These are phyloP conservation scores for Colletotrichum sp. DNA, from an alignment of 2,329 filamentous ascomycete genomes.

Conservation along the genomic window DNA sequence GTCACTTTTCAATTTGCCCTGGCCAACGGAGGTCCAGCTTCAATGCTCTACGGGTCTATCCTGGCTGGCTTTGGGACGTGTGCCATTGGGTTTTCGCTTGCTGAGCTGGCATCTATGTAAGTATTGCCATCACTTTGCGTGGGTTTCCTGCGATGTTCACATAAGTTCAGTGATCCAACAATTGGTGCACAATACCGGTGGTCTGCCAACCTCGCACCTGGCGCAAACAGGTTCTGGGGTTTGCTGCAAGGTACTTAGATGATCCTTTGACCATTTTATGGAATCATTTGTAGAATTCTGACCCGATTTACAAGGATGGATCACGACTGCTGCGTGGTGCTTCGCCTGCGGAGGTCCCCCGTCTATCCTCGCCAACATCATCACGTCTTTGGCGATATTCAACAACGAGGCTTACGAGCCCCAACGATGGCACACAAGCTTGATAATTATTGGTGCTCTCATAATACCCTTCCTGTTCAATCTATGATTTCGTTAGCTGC, in stretches of 20 bases:
- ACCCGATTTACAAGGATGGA: not conserved
- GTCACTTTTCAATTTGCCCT: not conserved
- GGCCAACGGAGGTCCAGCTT: not conserved
- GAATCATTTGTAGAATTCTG: not conserved
- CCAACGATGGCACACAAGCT: not conserved
- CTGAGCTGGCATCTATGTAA: not conserved
- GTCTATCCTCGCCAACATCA: not conserved
- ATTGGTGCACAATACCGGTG: not conserved
- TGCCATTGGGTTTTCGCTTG: not conserved
- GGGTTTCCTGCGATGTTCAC: accelerated
- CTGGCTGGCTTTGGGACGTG: not conserved
- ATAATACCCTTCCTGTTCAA: not conserved
- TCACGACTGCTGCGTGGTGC: not conserved
- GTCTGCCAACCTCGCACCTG: accelerated
- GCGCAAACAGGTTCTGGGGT: not conserved
- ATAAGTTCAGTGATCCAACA: not conserved
- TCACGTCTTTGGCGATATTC: not conserved
- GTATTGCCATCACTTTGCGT: not conserved
- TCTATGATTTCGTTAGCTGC: not conserved
- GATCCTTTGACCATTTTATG: not conserved
- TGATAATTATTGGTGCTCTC: not conserved
- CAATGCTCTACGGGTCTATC: not conserved
- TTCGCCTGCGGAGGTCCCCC: not conserved
- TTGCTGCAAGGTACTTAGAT: not conserved
- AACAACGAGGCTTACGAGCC: not conserved